Evolutionary conservation across 2,329 filamentous ascomycete species (phyloP).

Genomic region (Fusarium sp.): DNA sequence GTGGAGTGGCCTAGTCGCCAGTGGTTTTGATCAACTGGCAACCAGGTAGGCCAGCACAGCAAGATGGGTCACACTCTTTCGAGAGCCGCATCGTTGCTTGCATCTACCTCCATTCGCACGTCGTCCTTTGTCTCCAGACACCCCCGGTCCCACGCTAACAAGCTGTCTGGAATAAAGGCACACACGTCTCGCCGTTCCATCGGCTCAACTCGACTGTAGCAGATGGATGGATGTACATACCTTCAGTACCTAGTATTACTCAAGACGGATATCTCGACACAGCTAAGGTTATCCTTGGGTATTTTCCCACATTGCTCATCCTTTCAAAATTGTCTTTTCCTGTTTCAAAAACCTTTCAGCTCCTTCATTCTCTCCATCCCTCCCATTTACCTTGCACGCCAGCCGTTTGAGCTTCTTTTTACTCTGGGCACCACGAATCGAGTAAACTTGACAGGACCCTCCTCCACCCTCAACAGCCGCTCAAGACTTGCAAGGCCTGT

Average conservation of each 20-base stretch:
- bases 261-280: conserved; percentile 55
- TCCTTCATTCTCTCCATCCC: conserved; percentile 15
- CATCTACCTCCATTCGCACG: conserved; percentile 60
- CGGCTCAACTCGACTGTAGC: conserved; percentile 62
- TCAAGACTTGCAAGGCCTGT: conserved; percentile 24
- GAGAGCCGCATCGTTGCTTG: conserved; percentile 76
- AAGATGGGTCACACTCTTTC: conserved; percentile 75
- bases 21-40: conserved; percentile 80
- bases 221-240: conserved; percentile 50
- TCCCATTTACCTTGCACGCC: conserved; percentile 14
- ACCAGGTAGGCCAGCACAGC: conserved; percentile 92
- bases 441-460: conserved; percentile 30
- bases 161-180: conserved; percentile 72
- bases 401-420: conserved; percentile 4
- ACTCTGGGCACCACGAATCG: conserved; percentile 13
- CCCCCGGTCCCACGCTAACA: conserved; percentile 63
- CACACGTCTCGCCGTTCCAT: conserved; percentile 62
- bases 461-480: conserved; percentile 12
- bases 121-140: conserved; percentile 57
- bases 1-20: conserved; percentile 73
- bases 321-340: conserved; percentile 14
- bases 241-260: conserved; percentile 45
- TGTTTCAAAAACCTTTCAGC: conserved; percentile 28
- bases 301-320: conserved; percentile 14
- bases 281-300: conserved; percentile 16